Conservation (phyloP, 108 stramenopile species). For the Cyclotella sp. region DNA sequence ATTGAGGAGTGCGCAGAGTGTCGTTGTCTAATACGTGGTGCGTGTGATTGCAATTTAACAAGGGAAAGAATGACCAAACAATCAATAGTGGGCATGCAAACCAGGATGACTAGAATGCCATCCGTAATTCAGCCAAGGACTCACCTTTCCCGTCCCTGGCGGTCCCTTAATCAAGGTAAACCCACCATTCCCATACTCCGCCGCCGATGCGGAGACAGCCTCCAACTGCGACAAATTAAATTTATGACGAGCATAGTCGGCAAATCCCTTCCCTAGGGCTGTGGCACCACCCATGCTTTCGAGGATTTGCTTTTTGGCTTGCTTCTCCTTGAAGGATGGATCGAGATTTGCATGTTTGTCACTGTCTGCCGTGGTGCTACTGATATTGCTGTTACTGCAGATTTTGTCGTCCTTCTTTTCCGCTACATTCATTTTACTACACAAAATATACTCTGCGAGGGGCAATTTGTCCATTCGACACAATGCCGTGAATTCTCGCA, state of each 20-base stretch:
- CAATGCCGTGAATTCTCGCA: constrained; percentile 86
- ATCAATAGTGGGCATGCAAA: constrained; percentile 19
- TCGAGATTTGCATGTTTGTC: background rate
- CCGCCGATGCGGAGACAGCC: constrained; percentile 77
- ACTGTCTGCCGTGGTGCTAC: background rate
- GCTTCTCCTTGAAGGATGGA: constrained; percentile 19
- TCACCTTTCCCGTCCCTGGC: constrained; percentile 65
- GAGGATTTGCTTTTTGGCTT: constrained; percentile 54
- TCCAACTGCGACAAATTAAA: constrained; percentile 85
- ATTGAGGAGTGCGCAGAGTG: constrained; percentile 92
- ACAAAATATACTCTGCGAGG: constrained; percentile 67
- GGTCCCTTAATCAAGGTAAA: constrained; percentile 91
- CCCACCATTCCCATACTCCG: constrained; percentile 84
- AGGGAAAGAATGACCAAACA: background rate
- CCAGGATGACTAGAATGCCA: background rate
- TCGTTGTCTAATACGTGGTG: constrained; percentile 81
- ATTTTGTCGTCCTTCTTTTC: constrained; percentile 5
- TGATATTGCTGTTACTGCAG: background rate
- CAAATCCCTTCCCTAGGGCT: constrained; percentile 84
- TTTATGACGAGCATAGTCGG: constrained; percentile 67
- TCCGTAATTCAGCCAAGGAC: background rate
- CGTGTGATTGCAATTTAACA: background rate
- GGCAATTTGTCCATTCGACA: constrained; percentile 74
- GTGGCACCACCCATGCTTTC: constrained; percentile 71
- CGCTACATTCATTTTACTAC: constrained; percentile 44